Base-by-base conservation (phyloP, 164 flowering plant species). In the Piper longum region DNA sequence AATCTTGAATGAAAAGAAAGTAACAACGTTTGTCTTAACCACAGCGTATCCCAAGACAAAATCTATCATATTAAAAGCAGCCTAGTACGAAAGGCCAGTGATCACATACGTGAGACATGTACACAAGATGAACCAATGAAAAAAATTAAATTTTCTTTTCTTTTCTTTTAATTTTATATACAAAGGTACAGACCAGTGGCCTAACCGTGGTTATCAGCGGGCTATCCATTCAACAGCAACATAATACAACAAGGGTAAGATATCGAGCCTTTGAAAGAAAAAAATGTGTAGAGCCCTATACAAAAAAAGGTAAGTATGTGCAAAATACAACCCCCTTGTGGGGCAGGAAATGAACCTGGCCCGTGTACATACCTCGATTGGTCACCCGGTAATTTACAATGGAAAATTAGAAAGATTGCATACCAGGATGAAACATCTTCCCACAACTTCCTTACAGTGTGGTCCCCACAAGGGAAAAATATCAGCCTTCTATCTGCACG, bases 391-490 rank as follows among this genome's bases (percentile, higher is more conserved):
- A 57, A 26, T 57, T 41, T 57, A 26, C 60, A 57, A 48, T 12
- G 12, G 52, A 48, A 48, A 2, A 8, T 2, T 48, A 2, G 12
- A 48, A 48, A 48, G 11, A 48, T 48, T 2, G 52, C 52, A 57
- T 57, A 4, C 36, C 16, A 26, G 2, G 41, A 3, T 41, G 14
- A 26, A 11, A 18, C 59, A 57, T 8, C 42, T 18, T 41, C 14
- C 60, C 41, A 57, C 26, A 57, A 57, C 26, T n/a, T 36, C 60
- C 60, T 57, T 18, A 57, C 59, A 57, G 16, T 36, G 36, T 26
- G 60, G 60, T 26, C 60, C 60, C 60, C 41, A 19, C 39, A 41
- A 7, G 60, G 41, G 60, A 57, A 26, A 55, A 55, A 9, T 57
- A 41, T 57, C 14, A 18, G 60, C 60, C 36, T 5, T 57, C 41